phyloP scores from a whole-genome alignment of 2,329 filamentous ascomycete species.

The Pseudocercospora musae region DNA sequence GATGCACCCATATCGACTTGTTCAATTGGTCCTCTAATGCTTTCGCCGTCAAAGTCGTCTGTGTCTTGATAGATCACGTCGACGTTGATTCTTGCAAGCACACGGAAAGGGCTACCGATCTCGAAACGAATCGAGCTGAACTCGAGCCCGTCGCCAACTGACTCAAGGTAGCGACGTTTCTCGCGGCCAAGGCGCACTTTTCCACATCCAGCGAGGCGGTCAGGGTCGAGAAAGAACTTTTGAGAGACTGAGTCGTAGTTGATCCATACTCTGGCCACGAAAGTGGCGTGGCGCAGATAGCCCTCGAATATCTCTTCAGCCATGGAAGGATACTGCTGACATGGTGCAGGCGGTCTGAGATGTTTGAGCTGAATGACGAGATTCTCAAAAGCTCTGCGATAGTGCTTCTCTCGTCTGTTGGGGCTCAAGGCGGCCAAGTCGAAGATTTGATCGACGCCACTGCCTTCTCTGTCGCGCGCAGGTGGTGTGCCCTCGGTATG shows the following conservation, averaged over 20 bases:
- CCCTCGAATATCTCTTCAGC: slow-evolving; percentile 9
- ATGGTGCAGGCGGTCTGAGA: neutral
- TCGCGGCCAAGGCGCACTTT: slow-evolving; percentile 5
- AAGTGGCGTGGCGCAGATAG: slow-evolving; percentile 10
- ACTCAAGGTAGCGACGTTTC: slow-evolving; percentile 8
- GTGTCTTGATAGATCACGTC: neutral
- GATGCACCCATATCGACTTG: neutral
- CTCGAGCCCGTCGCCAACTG: neutral
- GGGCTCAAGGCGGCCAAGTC: neutral
- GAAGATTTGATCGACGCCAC: neutral
- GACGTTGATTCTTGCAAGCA: slow-evolving; percentile 1
- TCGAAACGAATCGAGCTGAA: slow-evolving; percentile 9
- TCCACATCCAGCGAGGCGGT: slow-evolving; percentile 11
- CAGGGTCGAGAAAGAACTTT: slow-evolving; percentile 6
- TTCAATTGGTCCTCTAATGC: neutral
- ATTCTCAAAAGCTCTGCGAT: neutral
- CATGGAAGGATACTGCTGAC: neutral
- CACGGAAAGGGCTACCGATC: slow-evolving; percentile 20
- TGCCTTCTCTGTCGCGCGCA: neutral
- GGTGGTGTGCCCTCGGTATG: neutral
- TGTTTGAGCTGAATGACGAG: slow-evolving; percentile 5
- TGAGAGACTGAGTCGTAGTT: slow-evolving; percentile 18
- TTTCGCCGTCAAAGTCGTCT: neutral
- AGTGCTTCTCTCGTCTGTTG: neutral
- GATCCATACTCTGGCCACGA: slow-evolving; percentile 19